phyloP scores from a whole-genome alignment of 1,139 yeast species.

The Zhuliangozyma parablackwelliae region DNA sequence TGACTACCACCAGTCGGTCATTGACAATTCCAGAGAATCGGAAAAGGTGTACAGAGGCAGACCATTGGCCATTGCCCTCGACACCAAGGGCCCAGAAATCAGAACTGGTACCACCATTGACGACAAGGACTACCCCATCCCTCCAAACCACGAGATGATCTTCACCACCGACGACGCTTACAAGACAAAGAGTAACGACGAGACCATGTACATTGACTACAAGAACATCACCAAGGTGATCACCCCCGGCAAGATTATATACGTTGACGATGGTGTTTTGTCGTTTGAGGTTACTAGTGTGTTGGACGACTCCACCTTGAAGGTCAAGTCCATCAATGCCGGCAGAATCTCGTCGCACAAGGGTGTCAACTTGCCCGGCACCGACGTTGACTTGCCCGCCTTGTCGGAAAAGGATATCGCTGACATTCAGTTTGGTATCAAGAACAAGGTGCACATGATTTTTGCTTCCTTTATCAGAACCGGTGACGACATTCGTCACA shows the following conservation, averaged over 20 bases:
- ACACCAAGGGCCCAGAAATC: conserved; percentile 99
- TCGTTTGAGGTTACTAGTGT: conserved; percentile 89
- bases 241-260: conserved; percentile 80
- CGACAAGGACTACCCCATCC: conserved; percentile 75
- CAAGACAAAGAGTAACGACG: conserved; percentile 67
- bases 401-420: conserved; percentile 92
- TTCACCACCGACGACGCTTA: conserved; percentile 88
- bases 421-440: conserved; percentile 91
- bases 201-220: conserved; percentile 87
- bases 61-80: conserved; percentile 97
- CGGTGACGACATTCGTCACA: conserved; percentile 82
- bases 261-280: conserved; percentile 95
- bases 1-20: conserved; percentile 93
- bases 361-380: conserved; percentile 98
- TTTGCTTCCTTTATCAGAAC: conserved; percentile 98
- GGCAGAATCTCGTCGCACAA: conserved; percentile 96
- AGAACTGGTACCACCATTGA: conserved; percentile 93
- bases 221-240: conserved; percentile 94
- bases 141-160: conserved; percentile 83
- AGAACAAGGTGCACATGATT: conserved; percentile 95
- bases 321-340: conserved; percentile 84
- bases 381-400: conserved; percentile 98
- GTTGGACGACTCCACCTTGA: conserved; percentile 72
- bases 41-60: conserved; percentile 89
- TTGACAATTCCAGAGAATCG: conserved; percentile 94